These are phyloP conservation scores for Mrakia frigida DNA, from an alignment of 768 basidiomycete species.

Conservation along the genomic window DNA sequence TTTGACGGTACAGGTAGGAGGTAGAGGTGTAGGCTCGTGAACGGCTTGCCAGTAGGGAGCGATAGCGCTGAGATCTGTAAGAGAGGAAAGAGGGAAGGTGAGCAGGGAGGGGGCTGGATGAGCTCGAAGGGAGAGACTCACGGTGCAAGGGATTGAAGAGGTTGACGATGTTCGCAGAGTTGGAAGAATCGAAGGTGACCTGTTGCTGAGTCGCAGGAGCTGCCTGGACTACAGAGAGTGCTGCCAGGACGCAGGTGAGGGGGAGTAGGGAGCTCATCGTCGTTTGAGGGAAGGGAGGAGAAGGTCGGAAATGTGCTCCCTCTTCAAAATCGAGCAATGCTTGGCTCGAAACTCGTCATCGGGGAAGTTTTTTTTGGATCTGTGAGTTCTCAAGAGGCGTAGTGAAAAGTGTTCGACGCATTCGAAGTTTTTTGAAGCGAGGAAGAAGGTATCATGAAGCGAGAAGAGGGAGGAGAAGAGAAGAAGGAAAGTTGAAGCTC, in stretches of 20 bases:
- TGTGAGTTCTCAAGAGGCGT: no score
- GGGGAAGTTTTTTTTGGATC: no score
- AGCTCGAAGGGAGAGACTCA: neutral
- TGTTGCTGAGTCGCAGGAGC: neutral
- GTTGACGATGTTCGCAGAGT: neutral
- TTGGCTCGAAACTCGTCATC: no score
- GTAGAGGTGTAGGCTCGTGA: slow-evolving; percentile 40
- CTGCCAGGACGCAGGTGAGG: neutral
- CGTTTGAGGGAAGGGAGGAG: neutral
- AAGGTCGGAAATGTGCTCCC: neutral
- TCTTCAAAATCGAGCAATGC: no score
- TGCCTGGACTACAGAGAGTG: neutral
- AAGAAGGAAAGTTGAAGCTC: no score
- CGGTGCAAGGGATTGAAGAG: neutral
- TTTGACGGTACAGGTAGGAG: slow-evolving; percentile 40
- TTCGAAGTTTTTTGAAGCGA: no score
- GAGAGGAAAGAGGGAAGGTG: neutral
- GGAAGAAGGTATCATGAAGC: no score
- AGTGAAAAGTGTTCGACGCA: no score
- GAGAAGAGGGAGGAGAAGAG: no score
- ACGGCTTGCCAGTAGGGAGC: slow-evolving; percentile 44
- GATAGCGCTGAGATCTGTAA: slow-evolving; percentile 43
- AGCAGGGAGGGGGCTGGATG: neutral
- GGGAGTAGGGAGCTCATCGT: neutral
- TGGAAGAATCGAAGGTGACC: neutral